Evolutionary conservation across 768 basidiomycete genomes (phyloP).

Genomic region (Phylloporus sp.): DNA sequence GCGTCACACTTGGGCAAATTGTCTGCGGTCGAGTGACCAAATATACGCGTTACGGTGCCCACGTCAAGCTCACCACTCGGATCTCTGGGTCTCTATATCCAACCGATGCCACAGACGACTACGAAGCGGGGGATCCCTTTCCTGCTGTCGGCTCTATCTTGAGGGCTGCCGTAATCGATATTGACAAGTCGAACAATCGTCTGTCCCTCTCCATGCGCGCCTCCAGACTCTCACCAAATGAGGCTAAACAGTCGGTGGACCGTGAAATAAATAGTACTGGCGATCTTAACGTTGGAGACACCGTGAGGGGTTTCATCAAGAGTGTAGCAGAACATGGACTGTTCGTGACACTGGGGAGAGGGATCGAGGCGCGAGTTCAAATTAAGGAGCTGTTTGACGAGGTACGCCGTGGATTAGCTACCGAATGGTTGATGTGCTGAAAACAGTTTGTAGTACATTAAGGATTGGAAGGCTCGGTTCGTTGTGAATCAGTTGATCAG

Average conservation of each 20-base stretch:
- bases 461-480: constrained; percentile 91
- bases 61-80: constrained; percentile 69
- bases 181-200: constrained; percentile 64
- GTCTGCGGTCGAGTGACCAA: constrained; percentile 78
- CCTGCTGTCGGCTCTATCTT: constrained; percentile 64
- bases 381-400: constrained; percentile 93
- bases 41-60: constrained; percentile 66
- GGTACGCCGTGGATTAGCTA: constrained; percentile 28
- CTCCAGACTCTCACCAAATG: constrained; percentile 62
- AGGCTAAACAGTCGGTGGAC: constrained; percentile 52
- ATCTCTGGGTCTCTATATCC: constrained; percentile 78
- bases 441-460: constrained; percentile 63
- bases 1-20: constrained; percentile 65
- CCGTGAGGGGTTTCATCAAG: constrained; percentile 87
- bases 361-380: constrained; percentile 88
- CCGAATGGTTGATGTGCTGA: constrained; percentile 1
- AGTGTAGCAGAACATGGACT: constrained; percentile 82
- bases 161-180: constrained; percentile 64
- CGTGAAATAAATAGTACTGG: constrained; percentile 59
- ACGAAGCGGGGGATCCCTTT: constrained; percentile 51
- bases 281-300: constrained; percentile 68
- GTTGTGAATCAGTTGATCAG: constrained; percentile 77
- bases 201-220: constrained; percentile 77
- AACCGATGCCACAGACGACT: constrained; percentile 81
- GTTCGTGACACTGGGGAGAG: constrained; percentile 81